Conservation (phyloP, 331 rosid species). For the Spiraea crenata region DNA sequence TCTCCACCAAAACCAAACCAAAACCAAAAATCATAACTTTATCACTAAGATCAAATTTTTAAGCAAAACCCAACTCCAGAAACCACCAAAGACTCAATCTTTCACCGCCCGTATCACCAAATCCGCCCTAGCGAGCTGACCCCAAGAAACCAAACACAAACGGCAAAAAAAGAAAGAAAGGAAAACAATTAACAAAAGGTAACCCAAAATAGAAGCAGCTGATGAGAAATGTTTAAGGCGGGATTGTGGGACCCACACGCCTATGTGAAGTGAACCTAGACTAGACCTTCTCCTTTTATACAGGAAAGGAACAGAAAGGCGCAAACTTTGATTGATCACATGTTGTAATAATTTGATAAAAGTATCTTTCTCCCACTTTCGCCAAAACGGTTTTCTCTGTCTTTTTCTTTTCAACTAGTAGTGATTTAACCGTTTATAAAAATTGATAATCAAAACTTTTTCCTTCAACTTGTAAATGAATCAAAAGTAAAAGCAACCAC, state of each 20-base stretch:
- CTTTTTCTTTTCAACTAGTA: background rate
- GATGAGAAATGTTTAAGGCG: background rate
- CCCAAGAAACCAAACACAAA: background rate
- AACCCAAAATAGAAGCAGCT: background rate
- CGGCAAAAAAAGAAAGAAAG: background rate
- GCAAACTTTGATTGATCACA: background rate
- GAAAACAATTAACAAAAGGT: background rate
- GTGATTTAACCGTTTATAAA: no score
- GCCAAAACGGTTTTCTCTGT: background rate
- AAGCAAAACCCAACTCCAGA: slow-evolving; percentile 4
- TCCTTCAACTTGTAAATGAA: no score
- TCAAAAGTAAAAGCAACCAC: no score
- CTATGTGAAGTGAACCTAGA: slow-evolving; percentile 51
- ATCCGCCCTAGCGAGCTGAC: background rate
- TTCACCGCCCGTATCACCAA: background rate
- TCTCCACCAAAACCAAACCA: background rate
- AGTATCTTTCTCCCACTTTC: background rate
- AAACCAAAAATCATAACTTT: slow-evolving; percentile 1
- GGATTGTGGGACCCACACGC: slow-evolving; percentile 41
- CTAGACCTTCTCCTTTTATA: slow-evolving; percentile 24
- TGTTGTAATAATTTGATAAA: background rate
- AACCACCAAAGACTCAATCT: background rate
- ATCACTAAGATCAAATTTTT: background rate
- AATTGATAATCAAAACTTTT: no score
- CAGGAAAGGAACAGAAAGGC: background rate